Base-by-base conservation (phyloP, 208 protist species). In the Leishmania turanica region DNA sequence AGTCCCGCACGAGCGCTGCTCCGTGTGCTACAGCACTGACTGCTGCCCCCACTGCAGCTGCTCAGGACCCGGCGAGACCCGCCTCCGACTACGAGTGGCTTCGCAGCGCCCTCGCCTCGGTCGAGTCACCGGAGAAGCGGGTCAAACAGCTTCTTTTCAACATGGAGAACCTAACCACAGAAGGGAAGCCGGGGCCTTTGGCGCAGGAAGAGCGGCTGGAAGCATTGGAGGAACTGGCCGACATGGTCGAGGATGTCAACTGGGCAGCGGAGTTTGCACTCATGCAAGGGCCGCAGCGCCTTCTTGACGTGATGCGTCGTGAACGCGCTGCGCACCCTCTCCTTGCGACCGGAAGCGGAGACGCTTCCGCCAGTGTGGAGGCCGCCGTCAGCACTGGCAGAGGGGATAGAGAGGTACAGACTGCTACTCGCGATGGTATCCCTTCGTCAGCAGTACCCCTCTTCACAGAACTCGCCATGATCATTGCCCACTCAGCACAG, bases 161-260 rank as follows among this genome's bases (percentile, higher is more conserved):
- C 27, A 69, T 93, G 40, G 84, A 90, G 49, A 71, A 72, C 56
- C 60, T 21, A 31, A 45, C 54, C 13, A 51, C 31, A 0, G 83
- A 79, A 21, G 74, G 70, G 24, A 64, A 42, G 0, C 37, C 8
- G 0, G 66, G 51, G 9, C 19, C 68, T 1, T 21, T 56, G 53
- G 53, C 72, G 13, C 27, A 34, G 19, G 89, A 81, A 40, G 88
- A 91, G 9, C 74, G 60, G 24, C 66, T 72, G 17, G 89, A 87
- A 15, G 87, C 86, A 8, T 62, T 96, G 73, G 92, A 90, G 85
- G 92, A 96, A 86, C 79, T 97, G n/a, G 87, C 80, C 21, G 94
- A 97, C 60, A 83, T 97, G 84, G 92, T 97, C 9, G 94, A 97
- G 79, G 94, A 97, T 83, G 90, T 96, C 75, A 97, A 96, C 86